Evolutionary conservation across 192 early-diverging fungal species (phyloP).

Genomic region (Coemansia sp.): DNA sequence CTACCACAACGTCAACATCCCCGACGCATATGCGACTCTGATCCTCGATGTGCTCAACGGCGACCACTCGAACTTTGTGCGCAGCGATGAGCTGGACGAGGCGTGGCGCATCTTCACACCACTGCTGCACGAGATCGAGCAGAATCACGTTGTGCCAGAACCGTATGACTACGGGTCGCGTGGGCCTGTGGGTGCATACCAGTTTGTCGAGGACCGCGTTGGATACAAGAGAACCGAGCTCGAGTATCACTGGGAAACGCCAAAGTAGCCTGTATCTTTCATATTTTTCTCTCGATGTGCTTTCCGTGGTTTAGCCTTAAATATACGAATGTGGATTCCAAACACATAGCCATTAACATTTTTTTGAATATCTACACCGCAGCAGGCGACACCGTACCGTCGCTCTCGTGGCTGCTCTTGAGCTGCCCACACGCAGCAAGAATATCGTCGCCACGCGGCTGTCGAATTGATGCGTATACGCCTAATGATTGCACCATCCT

Average conservation of each 20-base stretch:
- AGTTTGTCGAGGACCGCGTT: conserved; percentile 58
- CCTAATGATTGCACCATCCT: conserved; percentile 48
- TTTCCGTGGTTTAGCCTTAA: no score
- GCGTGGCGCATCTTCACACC: conserved; percentile 99
- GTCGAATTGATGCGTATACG: conserved; percentile 60
- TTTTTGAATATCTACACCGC: not conserved
- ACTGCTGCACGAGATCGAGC: conserved; percentile 85
- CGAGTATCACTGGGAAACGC: conserved; percentile 54
- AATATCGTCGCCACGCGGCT: conserved; percentile 70
- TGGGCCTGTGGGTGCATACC: conserved; percentile 74
- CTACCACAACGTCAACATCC: conserved; percentile 86
- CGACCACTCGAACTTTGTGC: conserved; percentile 96
- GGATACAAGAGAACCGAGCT: conserved; percentile 47
- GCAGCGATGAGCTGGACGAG: conserved; percentile 87
- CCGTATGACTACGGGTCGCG: conserved; percentile 81
- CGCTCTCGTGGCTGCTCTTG: conserved; percentile 28
- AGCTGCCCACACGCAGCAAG: conserved; percentile 80
- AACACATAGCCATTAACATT: not conserved
- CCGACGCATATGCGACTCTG: conserved; percentile 95
- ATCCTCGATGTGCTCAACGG: conserved; percentile 89
- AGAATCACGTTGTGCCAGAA: conserved; percentile 60
- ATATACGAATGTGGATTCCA: not conserved
- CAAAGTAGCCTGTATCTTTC: conserved; percentile 13
- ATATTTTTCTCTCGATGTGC: not conserved
- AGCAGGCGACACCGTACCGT: not conserved